These are phyloP conservation scores for Citrus australasica DNA, from an alignment of 345 rosid species.

Conservation along the genomic window DNA sequence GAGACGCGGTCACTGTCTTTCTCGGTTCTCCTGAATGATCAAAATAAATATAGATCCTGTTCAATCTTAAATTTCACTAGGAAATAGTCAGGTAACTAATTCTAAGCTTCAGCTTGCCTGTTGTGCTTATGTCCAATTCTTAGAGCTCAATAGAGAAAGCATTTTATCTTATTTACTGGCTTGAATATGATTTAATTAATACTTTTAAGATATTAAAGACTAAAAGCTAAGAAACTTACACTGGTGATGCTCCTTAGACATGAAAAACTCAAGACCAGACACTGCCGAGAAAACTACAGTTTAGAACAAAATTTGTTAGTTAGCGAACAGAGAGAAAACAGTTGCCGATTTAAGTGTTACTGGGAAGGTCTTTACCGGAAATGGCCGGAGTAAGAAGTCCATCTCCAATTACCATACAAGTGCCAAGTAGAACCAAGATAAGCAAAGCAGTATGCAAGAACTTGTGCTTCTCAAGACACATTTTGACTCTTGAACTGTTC, in stretches of 20 bases:
- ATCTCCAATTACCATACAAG: slow-evolving; percentile 99
- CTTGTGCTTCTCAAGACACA: slow-evolving; percentile 77
- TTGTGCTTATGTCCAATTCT: neutral
- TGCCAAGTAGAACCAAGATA: slow-evolving; percentile 92
- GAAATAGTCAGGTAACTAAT: neutral
- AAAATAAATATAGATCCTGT: neutral
- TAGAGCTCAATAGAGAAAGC: neutral
- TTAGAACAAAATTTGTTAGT: slow-evolving; percentile 6
- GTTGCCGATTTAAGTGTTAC: neutral
- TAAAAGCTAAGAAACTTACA: slow-evolving; percentile 49
- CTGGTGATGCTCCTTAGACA: slow-evolving; percentile 86
- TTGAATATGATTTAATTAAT: neutral
- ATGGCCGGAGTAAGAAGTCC: slow-evolving; percentile 97
- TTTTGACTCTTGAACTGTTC: slow-evolving; percentile 58
- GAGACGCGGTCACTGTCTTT: neutral
- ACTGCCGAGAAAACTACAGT: slow-evolving; percentile 89
- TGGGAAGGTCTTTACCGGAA: slow-evolving; percentile 53
- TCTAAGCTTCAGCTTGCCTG: neutral
- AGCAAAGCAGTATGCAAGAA: slow-evolving; percentile 85
- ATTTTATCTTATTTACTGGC: neutral
- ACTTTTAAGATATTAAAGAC: neutral
- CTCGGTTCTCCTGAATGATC: neutral
- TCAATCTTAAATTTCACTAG: neutral
- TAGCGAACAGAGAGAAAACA: neutral
- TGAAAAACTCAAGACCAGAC: slow-evolving; percentile 91